phyloP scores from a whole-genome alignment of 192 early-diverging fungal species.

The Pilobolus umbonatus region DNA sequence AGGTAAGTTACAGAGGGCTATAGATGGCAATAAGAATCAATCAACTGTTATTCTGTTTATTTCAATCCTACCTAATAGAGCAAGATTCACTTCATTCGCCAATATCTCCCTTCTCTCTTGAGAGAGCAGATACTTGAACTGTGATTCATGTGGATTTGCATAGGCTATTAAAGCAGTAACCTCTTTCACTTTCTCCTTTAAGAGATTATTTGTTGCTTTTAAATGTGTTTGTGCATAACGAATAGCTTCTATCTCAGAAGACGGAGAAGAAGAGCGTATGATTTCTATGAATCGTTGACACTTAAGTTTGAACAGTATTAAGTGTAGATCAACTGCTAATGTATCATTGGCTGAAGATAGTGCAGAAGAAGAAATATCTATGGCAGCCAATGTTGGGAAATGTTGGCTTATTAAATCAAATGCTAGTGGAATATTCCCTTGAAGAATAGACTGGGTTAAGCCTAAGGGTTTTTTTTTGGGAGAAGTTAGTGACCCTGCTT shows the following conservation, averaged over 20 bases:
- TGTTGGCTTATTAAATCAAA: constrained; percentile 10
- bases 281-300: constrained; percentile 18
- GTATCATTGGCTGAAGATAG: not conserved
- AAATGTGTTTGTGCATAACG: constrained; percentile 10
- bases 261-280: not conserved
- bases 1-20: constrained; percentile 10
- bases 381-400: constrained; percentile 1
- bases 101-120: constrained; percentile 9
- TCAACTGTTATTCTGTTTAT: too few relatives aligned
- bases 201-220: not conserved
- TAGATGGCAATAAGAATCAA: not conserved
- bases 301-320: constrained; percentile 8
- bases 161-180: constrained; percentile 17
- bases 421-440: not conserved
- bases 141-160: constrained; percentile 3
- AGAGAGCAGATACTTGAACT: not conserved
- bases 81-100: constrained; percentile 12
- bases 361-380: not conserved
- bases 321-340: not conserved
- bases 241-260: not conserved
- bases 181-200: not conserved
- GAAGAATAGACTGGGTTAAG: not conserved
- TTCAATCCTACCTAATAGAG: constrained; percentile 1
- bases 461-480: not conserved
- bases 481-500: not conserved